Conservation (phyloP, 164 flowering plant genomes). For the Chimonanthus salicifolius region DNA sequence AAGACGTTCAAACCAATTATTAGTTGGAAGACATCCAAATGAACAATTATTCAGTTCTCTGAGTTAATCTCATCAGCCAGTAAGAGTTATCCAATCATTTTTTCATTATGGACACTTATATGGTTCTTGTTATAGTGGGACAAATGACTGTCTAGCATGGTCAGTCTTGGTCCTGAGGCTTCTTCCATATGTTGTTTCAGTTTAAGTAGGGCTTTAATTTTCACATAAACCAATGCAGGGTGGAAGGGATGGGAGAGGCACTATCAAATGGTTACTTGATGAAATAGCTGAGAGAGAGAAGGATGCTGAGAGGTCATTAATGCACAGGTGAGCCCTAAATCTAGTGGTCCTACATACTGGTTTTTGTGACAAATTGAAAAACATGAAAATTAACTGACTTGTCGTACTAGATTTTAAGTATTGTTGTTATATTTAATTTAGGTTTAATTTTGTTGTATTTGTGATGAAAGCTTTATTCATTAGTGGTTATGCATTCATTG, state of each 20-base stretch:
- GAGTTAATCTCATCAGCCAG: not conserved
- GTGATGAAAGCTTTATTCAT: too few species aligned
- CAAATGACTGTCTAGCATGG: too few species aligned
- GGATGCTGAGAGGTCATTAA: constrained; percentile 45
- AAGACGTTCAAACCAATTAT: not conserved
- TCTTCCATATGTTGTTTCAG: not conserved
- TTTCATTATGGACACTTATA: too few species aligned
- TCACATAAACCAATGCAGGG: constrained; percentile 8
- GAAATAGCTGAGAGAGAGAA: constrained; percentile 34
- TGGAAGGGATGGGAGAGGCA: constrained; percentile 21
- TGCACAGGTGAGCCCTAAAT: constrained; percentile 34
- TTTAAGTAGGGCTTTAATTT: not conserved
- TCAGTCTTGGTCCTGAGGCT: too few species aligned
- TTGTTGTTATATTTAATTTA: too few species aligned
- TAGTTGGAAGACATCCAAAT: not conserved
- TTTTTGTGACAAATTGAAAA: not conserved
- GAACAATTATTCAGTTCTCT: not conserved
- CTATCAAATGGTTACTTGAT: constrained; percentile 37
- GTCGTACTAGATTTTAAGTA: not conserved
- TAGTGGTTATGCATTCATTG: too few species aligned
- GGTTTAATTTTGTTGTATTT: not conserved
- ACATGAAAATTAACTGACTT: not conserved
- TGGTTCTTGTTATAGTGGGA: too few species aligned
- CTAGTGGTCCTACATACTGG: not conserved
- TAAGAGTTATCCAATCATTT: not conserved